Evolutionary conservation across 345 rosid species (phyloP), one percentile per base, ranked within the genome.

Genomic region (Salix exigua): DNA sequence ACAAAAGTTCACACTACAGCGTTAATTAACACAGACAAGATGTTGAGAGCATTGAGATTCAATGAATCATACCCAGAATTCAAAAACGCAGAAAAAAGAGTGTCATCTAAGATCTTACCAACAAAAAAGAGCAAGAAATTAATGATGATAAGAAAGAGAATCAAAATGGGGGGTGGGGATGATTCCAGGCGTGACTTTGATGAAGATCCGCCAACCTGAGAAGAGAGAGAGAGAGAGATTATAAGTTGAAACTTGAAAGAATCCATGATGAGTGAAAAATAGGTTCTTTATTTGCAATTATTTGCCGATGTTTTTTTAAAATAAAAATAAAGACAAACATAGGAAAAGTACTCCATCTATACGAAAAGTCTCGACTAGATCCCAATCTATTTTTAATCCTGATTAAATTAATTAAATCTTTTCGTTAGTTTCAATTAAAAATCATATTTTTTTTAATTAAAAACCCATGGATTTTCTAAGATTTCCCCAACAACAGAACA

Each of bases 21-120:
- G 69, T 73, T 30, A 66, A 7, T 58, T 58, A 50, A 66, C n/a
- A 42, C 2, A 11, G 16, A 55, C 4, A 55, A 53, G 37, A 35
- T 51, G 25, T 18, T 19, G 63, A 23, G 5, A 58, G 48, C 7
- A 65, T 48, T 63, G 58, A 30, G 70, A 62, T 73, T 44, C 61
- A 30, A 63, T 38, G 37, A 68, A 76, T 18, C 42, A 53, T 23
- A 55, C 23, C 13, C 28, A 4, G 26, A 58, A n/a, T 58, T 58
- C 2, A 58, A 58, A 50, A 18, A n/a, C n/a, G 9, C 11, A 21
- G 11, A 50, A 35, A 31, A 17, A 2, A 60, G 8, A 61, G 44
- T n/a, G 70, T 48, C 12, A 0, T 62, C 69, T n/a, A 21, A 70
- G 74, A 76, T 76, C 74, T 70, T 38, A 69, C 68, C 68, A 42